Evolutionary conservation across 2,329 filamentous ascomycete genomes (phyloP), one percentile per base, ranked within the genome.

Genomic region (Penicillium expansum): DNA sequence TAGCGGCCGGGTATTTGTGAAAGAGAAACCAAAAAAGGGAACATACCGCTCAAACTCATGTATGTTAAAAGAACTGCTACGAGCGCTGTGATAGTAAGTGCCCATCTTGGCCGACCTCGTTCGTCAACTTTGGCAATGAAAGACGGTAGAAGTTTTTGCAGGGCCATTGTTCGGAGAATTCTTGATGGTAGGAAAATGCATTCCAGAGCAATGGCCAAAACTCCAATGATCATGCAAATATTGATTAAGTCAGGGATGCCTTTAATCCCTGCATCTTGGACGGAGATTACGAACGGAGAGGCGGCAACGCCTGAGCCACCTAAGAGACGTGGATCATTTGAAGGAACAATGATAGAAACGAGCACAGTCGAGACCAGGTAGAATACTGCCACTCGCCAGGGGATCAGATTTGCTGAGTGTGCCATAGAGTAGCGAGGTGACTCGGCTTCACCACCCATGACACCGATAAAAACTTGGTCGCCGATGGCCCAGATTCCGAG

Each of bases 401-500:
- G 70, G 13, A 73, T 64, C 11, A 58, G 32, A 10, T 43, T 39
- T 18, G 39, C 55, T 70, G 65, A 70, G 51, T 72, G 71, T 1
- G 66, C 69, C 57, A 75, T 68, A 8, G 72, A 74, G 37, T 66
- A 71, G 1, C 73, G 68, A 1, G 73, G 73, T 11, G 57, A 68
- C 44, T 69, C 54, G 5, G 71, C 69, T 52, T 76, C 74, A 16
- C 73, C 73, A 16, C 65, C 72, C 48, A 74, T 65, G 43, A 74
- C 67, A 2, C 71, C 70, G 24, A 69, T 71, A 47, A 72, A 72
- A 14, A 68, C 65, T 33, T 74, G 69, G 52, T 72, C 64, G 27
- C 71, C 71, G 55, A 67, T 55, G 43, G 61, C 67, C 65, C 63
- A 68, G 27, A 66, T 60, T 4, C 68, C 70, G n/a, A 74, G 66